Percentiles rank a stretch among this genome's conserved stretches.
Evolutionary conservation across 177 flowering plant genomes (phyloP).

Genomic region (Vitis hybrid): DNA sequence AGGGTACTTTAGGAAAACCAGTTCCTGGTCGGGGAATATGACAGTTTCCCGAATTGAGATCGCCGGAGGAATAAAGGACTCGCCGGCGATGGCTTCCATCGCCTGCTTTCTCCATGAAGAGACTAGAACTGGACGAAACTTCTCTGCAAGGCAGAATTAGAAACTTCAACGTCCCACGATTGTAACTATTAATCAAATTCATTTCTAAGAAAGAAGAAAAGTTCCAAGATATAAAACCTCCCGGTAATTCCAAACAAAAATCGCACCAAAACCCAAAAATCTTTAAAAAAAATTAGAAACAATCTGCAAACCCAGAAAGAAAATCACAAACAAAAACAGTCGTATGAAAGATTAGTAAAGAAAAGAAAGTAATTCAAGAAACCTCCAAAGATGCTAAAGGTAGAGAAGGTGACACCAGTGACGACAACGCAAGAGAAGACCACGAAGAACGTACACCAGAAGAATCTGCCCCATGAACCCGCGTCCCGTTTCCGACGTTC

Average conservation of each 20-base stretch:
- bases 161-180: not conserved
- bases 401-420: conserved; percentile 42
- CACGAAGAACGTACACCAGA: conserved; percentile 42
- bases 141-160: conserved; percentile 25
- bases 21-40: conserved; percentile 60
- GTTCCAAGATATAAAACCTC: not conserved
- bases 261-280: not conserved
- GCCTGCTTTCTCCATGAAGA: conserved; percentile 31
- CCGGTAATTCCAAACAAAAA: not conserved
- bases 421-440: conserved; percentile 40
- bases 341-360: not conserved
- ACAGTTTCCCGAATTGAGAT: conserved; percentile 50
- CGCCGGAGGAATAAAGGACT: conserved; percentile 12
- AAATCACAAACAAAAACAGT: not conserved
- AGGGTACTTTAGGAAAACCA: conserved; percentile 69
- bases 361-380: not conserved
- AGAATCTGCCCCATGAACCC: conserved; percentile 45
- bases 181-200: not conserved
- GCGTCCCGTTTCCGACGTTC: conserved; percentile 47
- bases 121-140: conserved; percentile 45
- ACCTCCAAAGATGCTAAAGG: conserved; percentile 47
- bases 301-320: no score
- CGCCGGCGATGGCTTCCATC: conserved; percentile 36
- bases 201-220: not conserved
- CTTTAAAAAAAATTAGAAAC: not conserved